Conservation (phyloP, 805 yeast genomes). For the Brettanomyces bruxellensis region DNA sequence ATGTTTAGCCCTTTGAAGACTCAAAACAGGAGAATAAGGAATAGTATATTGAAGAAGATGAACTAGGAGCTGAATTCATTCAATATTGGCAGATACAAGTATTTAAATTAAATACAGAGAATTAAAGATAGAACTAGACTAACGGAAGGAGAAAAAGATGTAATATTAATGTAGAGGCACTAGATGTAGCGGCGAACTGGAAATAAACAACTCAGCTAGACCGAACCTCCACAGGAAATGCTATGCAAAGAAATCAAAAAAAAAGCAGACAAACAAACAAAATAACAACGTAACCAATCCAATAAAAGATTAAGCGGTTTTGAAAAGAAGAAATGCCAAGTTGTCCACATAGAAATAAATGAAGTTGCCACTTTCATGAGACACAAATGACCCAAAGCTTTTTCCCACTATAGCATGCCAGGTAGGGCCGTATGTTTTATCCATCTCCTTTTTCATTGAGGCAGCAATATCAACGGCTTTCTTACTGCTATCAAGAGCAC, state of each 20-base stretch:
- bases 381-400: slow-evolving; percentile 70
- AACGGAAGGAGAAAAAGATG: no score
- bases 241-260: no score
- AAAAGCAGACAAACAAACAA: no score
- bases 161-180: no score
- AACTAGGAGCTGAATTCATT: no score
- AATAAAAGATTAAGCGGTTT: slow-evolving; percentile 38
- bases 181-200: no score
- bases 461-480: slow-evolving; percentile 60
- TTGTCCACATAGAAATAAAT: slow-evolving; percentile 64
- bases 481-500: slow-evolving; percentile 32
- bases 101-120: not conserved
- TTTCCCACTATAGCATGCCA: slow-evolving; percentile 83
- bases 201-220: no score
- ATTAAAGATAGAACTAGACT: not conserved
- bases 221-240: no score
- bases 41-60: not conserved
- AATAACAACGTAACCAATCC: no score
- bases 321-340: slow-evolving; percentile 59
- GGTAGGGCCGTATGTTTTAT: slow-evolving; percentile 53
- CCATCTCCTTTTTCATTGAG: slow-evolving; percentile 54
- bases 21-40: not conserved
- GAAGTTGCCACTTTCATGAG: slow-evolving; percentile 66
- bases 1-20: not conserved
- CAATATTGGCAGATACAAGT: not conserved